Conservation (phyloP, 768 basidiomycete genomes). For the Mrakia frigida region DNA sequence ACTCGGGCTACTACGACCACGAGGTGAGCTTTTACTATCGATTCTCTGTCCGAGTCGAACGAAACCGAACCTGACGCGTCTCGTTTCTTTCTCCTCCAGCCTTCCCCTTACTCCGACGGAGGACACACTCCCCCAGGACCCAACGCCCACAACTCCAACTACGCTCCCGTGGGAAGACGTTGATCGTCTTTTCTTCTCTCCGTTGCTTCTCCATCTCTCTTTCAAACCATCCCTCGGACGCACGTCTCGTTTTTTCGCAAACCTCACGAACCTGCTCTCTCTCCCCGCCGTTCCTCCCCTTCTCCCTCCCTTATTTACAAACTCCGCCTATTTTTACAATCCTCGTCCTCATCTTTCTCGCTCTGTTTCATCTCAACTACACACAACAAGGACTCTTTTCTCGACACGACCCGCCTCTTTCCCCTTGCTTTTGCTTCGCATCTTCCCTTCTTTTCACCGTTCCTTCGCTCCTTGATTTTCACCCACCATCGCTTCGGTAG, state of each 20-base stretch:
- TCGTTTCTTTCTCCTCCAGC: not conserved
- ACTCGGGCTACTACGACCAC: constrained; percentile 11
- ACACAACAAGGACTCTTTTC: no score
- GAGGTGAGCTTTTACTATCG: not conserved
- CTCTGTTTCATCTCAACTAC: no score
- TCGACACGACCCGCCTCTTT: no score
- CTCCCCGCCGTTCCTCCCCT: no score
- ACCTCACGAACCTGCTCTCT: no score
- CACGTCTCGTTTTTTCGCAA: no score
- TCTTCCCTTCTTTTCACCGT: not conserved
- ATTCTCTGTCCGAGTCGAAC: not conserved
- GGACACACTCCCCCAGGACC: not conserved
- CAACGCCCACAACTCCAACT: not conserved
- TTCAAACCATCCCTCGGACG: no score
- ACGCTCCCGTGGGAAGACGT: not conserved
- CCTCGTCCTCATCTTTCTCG: not conserved
- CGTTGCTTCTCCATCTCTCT: not conserved
- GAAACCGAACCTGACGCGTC: not conserved
- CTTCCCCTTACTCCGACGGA: constrained; percentile 10
- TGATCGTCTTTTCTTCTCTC: not conserved
- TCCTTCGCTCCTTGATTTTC: not conserved
- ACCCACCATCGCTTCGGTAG: not conserved
- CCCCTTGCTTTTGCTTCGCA: not conserved
- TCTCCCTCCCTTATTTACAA: no score
- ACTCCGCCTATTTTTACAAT: no score